Evolutionary conservation across 1,284 basidiomycete genomes (phyloP).

Genomic region (Cutaneotrichosporon cavernicola): DNA sequence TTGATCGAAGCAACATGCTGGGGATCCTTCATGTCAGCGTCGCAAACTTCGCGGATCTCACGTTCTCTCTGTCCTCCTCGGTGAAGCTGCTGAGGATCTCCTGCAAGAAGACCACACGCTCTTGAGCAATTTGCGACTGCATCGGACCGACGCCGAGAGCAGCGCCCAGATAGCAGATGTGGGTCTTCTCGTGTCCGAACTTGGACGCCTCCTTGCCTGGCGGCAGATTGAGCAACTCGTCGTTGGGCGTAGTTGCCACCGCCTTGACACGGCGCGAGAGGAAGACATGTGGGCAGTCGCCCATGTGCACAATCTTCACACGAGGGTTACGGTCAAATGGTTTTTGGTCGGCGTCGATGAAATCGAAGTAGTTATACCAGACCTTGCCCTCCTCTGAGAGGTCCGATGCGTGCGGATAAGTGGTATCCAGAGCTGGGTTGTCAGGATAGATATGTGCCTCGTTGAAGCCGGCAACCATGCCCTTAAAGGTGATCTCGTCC

Average conservation of each 20-base stretch:
- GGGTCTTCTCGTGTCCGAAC: slow-evolving; percentile 84
- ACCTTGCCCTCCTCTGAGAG: slow-evolving; percentile 46
- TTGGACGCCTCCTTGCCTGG: slow-evolving; percentile 60
- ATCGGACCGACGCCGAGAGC: slow-evolving; percentile 63
- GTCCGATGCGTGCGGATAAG: slow-evolving; percentile 29
- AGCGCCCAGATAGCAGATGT: slow-evolving; percentile 77
- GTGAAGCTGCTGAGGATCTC: slow-evolving; percentile 13
- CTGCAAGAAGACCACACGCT: slow-evolving; percentile 55
- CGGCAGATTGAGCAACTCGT: slow-evolving; percentile 12
- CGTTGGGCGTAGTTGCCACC: slow-evolving; percentile 40
- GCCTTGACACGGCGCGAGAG: slow-evolving; percentile 66
- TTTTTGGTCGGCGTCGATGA: slow-evolving; percentile 73
- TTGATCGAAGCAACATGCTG: not conserved
- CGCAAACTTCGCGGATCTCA: not conserved
- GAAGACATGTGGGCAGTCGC: slow-evolving; percentile 76
- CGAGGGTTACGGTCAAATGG: slow-evolving; percentile 60
- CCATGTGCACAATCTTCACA: slow-evolving; percentile 69
- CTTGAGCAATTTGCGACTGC: slow-evolving; percentile 66
- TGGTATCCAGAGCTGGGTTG: not conserved
- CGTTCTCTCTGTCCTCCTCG: not conserved
- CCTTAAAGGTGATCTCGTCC: slow-evolving; percentile 73
- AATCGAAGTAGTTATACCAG: slow-evolving; percentile 84
- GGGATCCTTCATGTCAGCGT: not conserved
- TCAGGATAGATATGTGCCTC: slow-evolving; percentile 55
- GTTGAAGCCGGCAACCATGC: slow-evolving; percentile 72